These are phyloP conservation scores for Xerocomus nothofagi DNA, from an alignment of 1,284 basidiomycete genomes.

Conservation along the genomic window DNA sequence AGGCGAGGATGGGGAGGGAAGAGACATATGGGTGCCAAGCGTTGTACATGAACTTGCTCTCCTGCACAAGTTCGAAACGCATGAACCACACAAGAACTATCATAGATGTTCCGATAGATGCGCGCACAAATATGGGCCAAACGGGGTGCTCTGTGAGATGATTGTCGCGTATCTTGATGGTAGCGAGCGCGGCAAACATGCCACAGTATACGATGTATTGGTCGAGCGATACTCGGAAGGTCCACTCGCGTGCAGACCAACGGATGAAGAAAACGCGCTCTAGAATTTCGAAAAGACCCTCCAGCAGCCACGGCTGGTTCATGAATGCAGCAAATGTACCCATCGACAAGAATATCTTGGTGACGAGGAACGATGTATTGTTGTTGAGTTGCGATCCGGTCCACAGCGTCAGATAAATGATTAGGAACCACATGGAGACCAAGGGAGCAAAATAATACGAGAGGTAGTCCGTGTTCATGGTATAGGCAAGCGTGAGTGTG, in stretches of 20 bases:
- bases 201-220: conserved; percentile 86
- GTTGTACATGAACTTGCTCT: conserved; percentile 85
- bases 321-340: conserved; percentile 66
- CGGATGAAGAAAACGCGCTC: conserved; percentile 67
- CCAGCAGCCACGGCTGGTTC: conserved; percentile 61
- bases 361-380: conserved; percentile 60
- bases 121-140: conserved; percentile 59
- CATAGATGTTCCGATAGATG: conserved; percentile 48
- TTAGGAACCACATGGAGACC: conserved; percentile 81
- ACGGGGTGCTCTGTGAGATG: conserved; percentile 67
- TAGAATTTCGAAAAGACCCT: conserved; percentile 63
- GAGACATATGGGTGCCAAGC: conserved; percentile 81
- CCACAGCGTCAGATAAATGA: conserved; percentile 81
- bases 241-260: conserved; percentile 86
- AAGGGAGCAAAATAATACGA: conserved; percentile 87
- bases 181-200: conserved; percentile 74
- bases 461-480: conserved; percentile 89
- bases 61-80: conserved; percentile 73
- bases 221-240: conserved; percentile 84
- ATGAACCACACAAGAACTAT: conserved; percentile 75
- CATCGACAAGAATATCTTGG: conserved; percentile 70
- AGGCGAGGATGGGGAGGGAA: conserved; percentile 77
- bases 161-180: conserved; percentile 75
- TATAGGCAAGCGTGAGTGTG: conserved; percentile 79
- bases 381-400: conserved; percentile 75